Evolutionary conservation across 1,284 basidiomycete genomes (phyloP).

Genomic region (Abortiporus biennis): DNA sequence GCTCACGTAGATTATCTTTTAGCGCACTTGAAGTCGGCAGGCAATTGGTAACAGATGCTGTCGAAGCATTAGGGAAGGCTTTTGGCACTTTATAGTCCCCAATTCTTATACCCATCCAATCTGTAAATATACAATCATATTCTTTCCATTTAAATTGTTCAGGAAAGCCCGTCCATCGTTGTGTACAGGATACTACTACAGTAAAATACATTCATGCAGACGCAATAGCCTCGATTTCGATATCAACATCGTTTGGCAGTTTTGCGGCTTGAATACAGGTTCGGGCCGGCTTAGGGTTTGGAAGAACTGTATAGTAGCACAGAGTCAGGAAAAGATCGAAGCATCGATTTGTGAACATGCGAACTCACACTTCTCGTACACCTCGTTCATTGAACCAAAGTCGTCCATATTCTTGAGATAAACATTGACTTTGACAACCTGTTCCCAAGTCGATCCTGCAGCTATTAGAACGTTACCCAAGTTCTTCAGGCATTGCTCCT

Average conservation of each 20-base stretch:
- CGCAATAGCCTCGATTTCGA: conserved; percentile 77
- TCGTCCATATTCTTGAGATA: conserved; percentile 55
- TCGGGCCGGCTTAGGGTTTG: conserved; percentile 68
- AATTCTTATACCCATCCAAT: not conserved
- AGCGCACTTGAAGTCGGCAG: conserved; percentile 46
- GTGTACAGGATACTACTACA: not conserved
- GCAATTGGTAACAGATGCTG: conserved; percentile 51
- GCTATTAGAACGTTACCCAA: conserved; percentile 44
- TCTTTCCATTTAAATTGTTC: conserved; percentile 1
- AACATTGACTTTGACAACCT: conserved; percentile 53
- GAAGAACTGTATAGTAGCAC: conserved; percentile 30
- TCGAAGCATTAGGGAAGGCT: conserved; percentile 37
- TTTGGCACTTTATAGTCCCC: conserved; percentile 23
- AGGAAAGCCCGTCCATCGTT: not conserved
- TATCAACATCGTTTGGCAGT: conserved; percentile 70
- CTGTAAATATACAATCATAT: conserved; percentile 1
- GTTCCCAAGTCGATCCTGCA: conserved; percentile 51
- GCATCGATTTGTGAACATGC: not conserved
- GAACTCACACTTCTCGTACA: conserved; percentile 41
- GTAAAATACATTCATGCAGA: conserved; percentile 20
- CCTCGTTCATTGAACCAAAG: conserved; percentile 48
- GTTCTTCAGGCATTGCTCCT: conserved; percentile 53
- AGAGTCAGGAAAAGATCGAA: not conserved
- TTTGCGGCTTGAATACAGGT: conserved; percentile 77
- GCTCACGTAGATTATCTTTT: conserved; percentile 8